Conservation (phyloP, 2,329 filamentous ascomycete species). For the Fusarium nisikadoi region DNA sequence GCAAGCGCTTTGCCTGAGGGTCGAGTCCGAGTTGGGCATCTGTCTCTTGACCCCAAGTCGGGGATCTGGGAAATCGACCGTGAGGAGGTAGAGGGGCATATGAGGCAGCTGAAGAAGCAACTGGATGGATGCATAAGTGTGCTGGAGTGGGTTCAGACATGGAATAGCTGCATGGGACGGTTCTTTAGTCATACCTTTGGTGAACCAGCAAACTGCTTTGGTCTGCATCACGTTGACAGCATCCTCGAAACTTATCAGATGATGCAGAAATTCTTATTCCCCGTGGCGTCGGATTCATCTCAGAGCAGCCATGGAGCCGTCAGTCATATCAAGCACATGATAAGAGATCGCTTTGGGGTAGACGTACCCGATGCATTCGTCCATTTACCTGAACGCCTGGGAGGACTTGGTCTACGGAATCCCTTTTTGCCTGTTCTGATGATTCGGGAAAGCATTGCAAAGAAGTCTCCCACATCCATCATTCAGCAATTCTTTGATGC, state of each 20-base stretch:
- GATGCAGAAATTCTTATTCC: neutral
- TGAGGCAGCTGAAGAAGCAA: neutral
- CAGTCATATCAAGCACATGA: neutral
- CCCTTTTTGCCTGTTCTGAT: neutral
- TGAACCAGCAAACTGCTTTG: slow-evolving; percentile 1
- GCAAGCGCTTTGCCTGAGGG: neutral
- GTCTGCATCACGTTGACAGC: neutral
- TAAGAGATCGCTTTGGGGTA: neutral
- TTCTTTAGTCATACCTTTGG: slow-evolving; percentile 1
- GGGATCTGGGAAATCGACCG: neutral
- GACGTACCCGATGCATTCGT: neutral
- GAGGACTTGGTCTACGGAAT: neutral
- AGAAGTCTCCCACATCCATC: neutral
- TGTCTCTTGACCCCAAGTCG: neutral
- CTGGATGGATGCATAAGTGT: neutral
- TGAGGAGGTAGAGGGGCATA: neutral
- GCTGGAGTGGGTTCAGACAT: neutral
- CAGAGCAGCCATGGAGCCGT: neutral
- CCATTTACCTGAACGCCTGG: neutral
- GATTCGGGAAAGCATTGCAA: neutral
- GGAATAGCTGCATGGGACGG: slow-evolving; percentile 1
- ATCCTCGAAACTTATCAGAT: neutral
- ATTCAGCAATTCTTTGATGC: neutral
- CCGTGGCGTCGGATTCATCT: neutral
- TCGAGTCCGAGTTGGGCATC: neutral